These are phyloP conservation scores for Metarhizium guizhouense DNA, from an alignment of 2,329 filamentous ascomycete genomes.

Conservation along the genomic window DNA sequence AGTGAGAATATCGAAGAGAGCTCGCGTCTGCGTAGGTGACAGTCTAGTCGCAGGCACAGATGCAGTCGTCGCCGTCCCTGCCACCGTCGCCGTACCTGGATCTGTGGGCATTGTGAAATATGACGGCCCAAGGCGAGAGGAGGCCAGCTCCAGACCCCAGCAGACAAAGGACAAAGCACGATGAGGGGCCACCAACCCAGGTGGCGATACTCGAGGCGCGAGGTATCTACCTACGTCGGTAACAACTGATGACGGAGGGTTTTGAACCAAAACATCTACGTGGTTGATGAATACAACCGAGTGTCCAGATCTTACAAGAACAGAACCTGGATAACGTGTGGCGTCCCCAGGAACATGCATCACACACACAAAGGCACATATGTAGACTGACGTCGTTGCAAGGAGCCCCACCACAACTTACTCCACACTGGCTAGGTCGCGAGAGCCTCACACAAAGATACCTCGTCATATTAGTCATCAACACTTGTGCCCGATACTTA, in stretches of 20 bases:
- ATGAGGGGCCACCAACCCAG: neutral
- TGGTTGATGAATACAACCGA: too few species aligned
- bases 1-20: slow-evolving; percentile 51
- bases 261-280: too few species aligned
- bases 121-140: neutral
- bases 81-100: neutral
- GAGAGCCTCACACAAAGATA: too few species aligned
- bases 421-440: neutral
- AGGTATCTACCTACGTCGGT: too few species aligned
- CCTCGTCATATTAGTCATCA: too few species aligned
- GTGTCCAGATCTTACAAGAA: too few species aligned
- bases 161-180: neutral
- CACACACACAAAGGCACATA: too few species aligned
- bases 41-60: neutral
- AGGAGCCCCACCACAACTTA: neutral
- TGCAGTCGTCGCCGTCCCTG: neutral
- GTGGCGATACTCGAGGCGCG: neutral
- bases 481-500: too few species aligned
- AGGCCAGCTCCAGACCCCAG: neutral
- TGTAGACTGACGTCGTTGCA: neutral
- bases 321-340: too few species aligned
- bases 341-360: too few species aligned
- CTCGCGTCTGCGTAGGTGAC: slow-evolving; percentile 32
- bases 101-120: neutral
- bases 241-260: too few species aligned